phyloP scores from a whole-genome alignment of 495 filamentous ascomycete genomes.

The Aspergillus coremiiformis region DNA sequence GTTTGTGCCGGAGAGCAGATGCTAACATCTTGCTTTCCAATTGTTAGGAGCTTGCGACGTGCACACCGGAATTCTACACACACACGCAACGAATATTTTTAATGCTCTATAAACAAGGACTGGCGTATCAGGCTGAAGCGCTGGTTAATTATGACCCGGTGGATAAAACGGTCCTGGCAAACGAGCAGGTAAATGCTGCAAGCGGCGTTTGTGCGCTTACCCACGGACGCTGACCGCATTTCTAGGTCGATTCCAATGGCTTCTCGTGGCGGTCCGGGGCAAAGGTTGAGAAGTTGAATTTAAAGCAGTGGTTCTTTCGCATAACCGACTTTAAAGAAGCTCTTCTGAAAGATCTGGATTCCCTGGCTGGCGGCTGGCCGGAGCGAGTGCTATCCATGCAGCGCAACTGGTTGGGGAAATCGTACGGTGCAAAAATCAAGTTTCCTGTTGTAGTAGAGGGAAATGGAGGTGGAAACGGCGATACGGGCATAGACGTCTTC shows the following conservation, averaged over 20 bases:
- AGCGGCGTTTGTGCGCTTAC: not conserved
- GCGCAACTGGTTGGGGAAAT: constrained; percentile 81
- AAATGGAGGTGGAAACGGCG: constrained; percentile 18
- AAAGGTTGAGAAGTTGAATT: constrained; percentile 67
- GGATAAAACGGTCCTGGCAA: constrained; percentile 82
- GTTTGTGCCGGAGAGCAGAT: not conserved
- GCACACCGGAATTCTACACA: constrained; percentile 75
- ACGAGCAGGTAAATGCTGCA: constrained; percentile 56
- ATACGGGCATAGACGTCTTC: constrained; percentile 59
- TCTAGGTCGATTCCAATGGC: constrained; percentile 65
- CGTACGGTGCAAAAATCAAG: constrained; percentile 60
- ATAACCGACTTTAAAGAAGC: constrained; percentile 71
- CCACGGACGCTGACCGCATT: constrained; percentile 1
- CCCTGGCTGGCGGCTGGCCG: constrained; percentile 63
- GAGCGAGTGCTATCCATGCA: constrained; percentile 78
- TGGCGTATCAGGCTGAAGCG: constrained; percentile 74
- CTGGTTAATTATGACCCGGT: constrained; percentile 87
- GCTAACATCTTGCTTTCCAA: constrained; percentile 5
- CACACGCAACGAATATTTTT: constrained; percentile 85
- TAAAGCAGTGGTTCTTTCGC: constrained; percentile 87
- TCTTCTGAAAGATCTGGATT: constrained; percentile 65
- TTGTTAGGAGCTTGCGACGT: constrained; percentile 71
- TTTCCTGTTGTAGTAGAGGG: constrained; percentile 49
- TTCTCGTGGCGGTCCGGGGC: constrained; percentile 84
- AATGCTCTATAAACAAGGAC: constrained; percentile 57